Evolutionary conservation across 2,329 filamentous ascomycete genomes (phyloP).

Genomic region (Xylaria sp.): DNA sequence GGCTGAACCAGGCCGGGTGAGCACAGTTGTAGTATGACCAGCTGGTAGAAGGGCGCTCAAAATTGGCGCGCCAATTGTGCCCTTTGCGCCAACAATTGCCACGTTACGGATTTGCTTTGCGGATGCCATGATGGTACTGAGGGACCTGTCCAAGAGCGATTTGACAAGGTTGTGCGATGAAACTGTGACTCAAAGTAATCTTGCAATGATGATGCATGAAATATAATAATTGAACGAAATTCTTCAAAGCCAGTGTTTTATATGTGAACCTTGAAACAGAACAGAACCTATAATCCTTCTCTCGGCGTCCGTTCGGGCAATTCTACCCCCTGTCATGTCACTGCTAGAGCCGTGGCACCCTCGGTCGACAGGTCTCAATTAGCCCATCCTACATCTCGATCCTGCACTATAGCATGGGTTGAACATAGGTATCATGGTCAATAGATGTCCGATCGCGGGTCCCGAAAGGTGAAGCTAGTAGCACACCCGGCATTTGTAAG

Average conservation of each 20-base stretch:
- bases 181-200: background rate
- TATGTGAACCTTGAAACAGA: constrained; percentile 15
- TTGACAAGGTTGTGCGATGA: background rate
- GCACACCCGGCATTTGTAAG: background rate
- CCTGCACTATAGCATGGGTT: background rate
- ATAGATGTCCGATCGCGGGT: background rate
- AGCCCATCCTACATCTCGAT: background rate
- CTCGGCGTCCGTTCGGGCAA: constrained; percentile 26
- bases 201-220: background rate
- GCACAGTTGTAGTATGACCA: constrained; percentile 48
- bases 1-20: constrained; percentile 47
- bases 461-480: background rate
- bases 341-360: background rate
- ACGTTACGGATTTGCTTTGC: constrained; percentile 39
- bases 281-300: background rate
- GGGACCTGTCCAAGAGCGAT: background rate
- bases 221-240: background rate
- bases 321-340: background rate
- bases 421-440: too few species aligned
- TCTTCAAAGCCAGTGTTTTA: background rate
- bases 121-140: constrained; percentile 32
- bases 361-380: background rate
- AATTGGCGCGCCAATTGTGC: constrained; percentile 48
- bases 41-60: constrained; percentile 46
- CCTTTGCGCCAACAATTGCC: constrained; percentile 44